Evolutionary conservation across 331 rosid species (phyloP).

Genomic region (Spiraea crenata): DNA sequence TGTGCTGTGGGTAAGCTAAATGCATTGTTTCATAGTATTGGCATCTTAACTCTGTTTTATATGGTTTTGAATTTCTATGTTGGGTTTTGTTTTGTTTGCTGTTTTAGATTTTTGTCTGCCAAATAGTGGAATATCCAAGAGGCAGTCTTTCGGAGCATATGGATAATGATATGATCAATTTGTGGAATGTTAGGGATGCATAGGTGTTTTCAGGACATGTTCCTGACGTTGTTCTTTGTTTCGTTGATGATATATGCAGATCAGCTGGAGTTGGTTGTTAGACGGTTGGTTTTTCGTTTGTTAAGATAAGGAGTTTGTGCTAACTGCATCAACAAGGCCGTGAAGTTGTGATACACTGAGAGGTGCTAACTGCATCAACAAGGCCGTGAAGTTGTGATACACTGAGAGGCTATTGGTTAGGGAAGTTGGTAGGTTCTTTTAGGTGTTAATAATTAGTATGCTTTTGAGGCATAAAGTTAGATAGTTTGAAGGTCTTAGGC

Average conservation of each 20-base stretch:
- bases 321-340: neutral
- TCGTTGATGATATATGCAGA: slow-evolving; percentile 36
- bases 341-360: neutral
- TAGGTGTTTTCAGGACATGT: neutral
- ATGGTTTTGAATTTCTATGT: neutral
- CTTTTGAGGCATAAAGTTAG: slow-evolving; percentile 29
- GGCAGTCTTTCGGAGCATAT: neutral
- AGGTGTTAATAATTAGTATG: slow-evolving; percentile 25
- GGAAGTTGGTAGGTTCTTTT: slow-evolving; percentile 11
- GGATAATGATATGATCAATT: neutral
- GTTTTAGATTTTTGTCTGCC: neutral
- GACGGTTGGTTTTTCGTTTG: neutral
- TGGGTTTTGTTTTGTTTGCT: neutral
- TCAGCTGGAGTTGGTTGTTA: slow-evolving; percentile 26
- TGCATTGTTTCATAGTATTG: neutral
- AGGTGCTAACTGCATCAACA: too few species aligned
- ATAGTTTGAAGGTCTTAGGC: slow-evolving; percentile 33
- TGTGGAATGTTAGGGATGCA: neutral
- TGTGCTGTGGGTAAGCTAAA: slow-evolving; percentile 12
- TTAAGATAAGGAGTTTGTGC: neutral
- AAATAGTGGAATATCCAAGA: slow-evolving; percentile 5
- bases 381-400: too few species aligned
- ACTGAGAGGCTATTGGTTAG: neutral
- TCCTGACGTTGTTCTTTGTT: slow-evolving; percentile 2
- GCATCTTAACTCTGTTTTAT: slow-evolving; percentile 1